phyloP scores from a whole-genome alignment of 208 protist genomes.

The Leishmania braziliensis region DNA sequence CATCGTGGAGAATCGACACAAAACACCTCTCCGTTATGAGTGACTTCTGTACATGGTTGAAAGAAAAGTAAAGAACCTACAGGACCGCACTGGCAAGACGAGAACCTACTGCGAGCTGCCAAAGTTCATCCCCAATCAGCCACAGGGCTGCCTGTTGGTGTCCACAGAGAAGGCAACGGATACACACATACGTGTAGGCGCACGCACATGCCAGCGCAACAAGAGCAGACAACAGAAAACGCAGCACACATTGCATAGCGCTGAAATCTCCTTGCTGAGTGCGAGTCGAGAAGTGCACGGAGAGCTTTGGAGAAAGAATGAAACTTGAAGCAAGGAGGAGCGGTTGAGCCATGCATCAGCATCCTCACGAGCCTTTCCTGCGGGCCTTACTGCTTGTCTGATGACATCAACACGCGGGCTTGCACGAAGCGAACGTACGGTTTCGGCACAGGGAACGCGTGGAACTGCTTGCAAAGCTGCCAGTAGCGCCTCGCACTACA shows the following conservation, averaged over 20 bases:
- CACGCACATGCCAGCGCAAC: background rate
- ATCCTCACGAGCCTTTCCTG: background rate
- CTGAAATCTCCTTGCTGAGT: background rate
- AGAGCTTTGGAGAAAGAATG: background rate
- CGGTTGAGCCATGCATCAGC: background rate
- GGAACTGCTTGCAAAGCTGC: slow-evolving; percentile 65
- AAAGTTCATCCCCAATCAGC: background rate
- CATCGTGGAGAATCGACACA: slow-evolving; percentile 3
- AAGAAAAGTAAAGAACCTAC: background rate
- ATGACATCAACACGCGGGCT: slow-evolving; percentile 35
- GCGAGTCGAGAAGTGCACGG: background rate
- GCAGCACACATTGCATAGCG: background rate
- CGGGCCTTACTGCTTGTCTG: slow-evolving; percentile 9
- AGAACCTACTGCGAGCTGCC: background rate
- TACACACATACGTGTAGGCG: slow-evolving; percentile 8
- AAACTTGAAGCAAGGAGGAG: background rate
- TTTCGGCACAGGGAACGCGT: slow-evolving; percentile 53
- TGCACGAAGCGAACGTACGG: slow-evolving; percentile 71
- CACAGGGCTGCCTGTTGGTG: background rate
- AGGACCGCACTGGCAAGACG: background rate
- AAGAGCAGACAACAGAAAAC: background rate
- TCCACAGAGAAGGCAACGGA: background rate
- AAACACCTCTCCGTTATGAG: background rate
- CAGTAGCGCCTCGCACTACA: slow-evolving; percentile 54
- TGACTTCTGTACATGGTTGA: slow-evolving; percentile 3